Percentiles rank a stretch among this genome's conserved stretches.
Conservation (phyloP, 345 rosid species). For the Kandelia obovata region DNA sequence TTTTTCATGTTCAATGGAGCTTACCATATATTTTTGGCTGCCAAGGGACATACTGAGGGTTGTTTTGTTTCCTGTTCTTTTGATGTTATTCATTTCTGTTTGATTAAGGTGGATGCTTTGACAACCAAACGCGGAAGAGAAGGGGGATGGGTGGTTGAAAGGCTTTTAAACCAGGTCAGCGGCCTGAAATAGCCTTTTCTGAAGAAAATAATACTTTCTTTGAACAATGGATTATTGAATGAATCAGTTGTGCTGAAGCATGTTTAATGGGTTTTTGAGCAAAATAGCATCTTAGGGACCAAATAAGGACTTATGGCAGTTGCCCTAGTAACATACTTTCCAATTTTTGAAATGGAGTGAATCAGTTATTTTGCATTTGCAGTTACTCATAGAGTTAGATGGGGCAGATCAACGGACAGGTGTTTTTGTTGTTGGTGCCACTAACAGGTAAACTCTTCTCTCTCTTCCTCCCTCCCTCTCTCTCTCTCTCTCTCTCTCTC, state of each 20-base stretch:
- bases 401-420: slow-evolving; percentile 77
- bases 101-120: slow-evolving; percentile 81
- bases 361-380: slow-evolving; percentile 17
- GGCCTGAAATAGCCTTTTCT: slow-evolving; percentile 5
- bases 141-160: slow-evolving; percentile 87
- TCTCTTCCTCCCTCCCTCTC: neutral
- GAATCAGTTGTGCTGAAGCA: no score
- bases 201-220: no score
- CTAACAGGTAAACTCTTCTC: slow-evolving; percentile 49
- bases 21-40: no score
- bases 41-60: neutral
- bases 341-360: neutral
- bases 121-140: slow-evolving; percentile 87
- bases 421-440: slow-evolving; percentile 90
- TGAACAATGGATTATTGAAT: no score
- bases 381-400: slow-evolving; percentile 87
- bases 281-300: no score
- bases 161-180: slow-evolving; percentile 63
- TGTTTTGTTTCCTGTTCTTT: neutral
- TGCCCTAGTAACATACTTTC: no score
- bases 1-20: no score
- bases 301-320: no score
- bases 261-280: no score
- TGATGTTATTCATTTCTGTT: neutral
- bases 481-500: neutral